phyloP scores from a whole-genome alignment of 2,329 filamentous ascomycete genomes.

The Aspergillus floridensis region DNA sequence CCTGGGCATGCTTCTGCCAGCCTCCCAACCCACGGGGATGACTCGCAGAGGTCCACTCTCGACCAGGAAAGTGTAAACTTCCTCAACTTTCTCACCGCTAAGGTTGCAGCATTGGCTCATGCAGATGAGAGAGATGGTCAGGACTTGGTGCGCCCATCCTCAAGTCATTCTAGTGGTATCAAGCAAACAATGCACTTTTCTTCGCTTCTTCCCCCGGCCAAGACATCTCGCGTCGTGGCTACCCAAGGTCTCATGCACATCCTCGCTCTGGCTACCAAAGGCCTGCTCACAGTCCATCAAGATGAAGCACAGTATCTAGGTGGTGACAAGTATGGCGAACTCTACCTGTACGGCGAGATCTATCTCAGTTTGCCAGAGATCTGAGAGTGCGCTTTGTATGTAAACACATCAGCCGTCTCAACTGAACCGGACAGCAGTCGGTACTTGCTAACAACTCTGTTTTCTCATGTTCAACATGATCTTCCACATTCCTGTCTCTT shows the following conservation, averaged over 20 bases:
- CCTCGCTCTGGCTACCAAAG: conserved; percentile 67
- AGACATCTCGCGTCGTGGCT: conserved; percentile 59
- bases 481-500: not conserved
- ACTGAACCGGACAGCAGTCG: no score
- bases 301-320: conserved; percentile 39
- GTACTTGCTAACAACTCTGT: no score
- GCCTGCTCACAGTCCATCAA: conserved; percentile 63
- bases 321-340: conserved; percentile 17
- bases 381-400: not conserved
- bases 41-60: conserved; percentile 53
- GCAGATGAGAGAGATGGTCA: conserved; percentile 14
- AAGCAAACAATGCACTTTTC: conserved; percentile 59
- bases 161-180: not conserved
- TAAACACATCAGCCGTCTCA: no score
- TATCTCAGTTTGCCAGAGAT: conserved; percentile 20
- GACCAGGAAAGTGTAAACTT: conserved; percentile 63
- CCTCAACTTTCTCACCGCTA: conserved; percentile 55
- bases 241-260: conserved; percentile 75
- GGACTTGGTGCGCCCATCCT: conserved; percentile 1
- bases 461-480: no score
- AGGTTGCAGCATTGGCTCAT: conserved; percentile 38
- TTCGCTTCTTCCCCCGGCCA: conserved; percentile 60
- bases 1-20: conserved; percentile 32
- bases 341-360: conserved; percentile 32
- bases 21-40: conserved; percentile 23